These are phyloP conservation scores for Mycena metata DNA, from an alignment of 768 basidiomycete species.

Conservation along the genomic window DNA sequence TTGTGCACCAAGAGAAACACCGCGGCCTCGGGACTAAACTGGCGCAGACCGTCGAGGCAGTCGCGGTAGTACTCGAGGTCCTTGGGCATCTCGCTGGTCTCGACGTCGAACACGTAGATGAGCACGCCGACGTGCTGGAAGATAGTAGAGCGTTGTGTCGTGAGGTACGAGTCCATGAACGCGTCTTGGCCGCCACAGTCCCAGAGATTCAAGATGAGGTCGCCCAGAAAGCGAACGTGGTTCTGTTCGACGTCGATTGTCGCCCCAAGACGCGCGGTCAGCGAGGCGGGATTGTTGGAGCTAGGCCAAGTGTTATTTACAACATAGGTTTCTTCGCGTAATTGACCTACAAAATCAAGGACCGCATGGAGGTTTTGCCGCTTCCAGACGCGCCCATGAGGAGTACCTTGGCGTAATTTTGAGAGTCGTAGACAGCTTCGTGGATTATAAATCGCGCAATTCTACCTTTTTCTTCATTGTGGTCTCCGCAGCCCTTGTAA, in stretches of 20 bases:
- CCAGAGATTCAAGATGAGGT: slow-evolving; percentile 96
- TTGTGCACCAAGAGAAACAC: slow-evolving; percentile 96
- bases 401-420: slow-evolving; percentile 73
- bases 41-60: slow-evolving; percentile 85
- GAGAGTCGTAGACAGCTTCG: slow-evolving; percentile 5
- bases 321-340: slow-evolving; percentile 5
- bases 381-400: slow-evolving; percentile 98
- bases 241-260: slow-evolving; percentile 99
- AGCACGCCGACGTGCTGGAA: slow-evolving; percentile 97
- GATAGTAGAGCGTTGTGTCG: slow-evolving; percentile 91
- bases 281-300: slow-evolving; percentile 93
- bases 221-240: slow-evolving; percentile 96
- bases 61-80: slow-evolving; percentile 94
- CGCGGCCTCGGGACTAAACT: slow-evolving; percentile 84
- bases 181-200: slow-evolving; percentile 99
- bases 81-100: slow-evolving; percentile 84
- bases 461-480: slow-evolving; percentile 76
- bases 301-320: slow-evolving; percentile 54
- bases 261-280: slow-evolving; percentile 92
- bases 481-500: neutral
- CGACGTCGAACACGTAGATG: slow-evolving; percentile 99
- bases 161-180: slow-evolving; percentile 98
- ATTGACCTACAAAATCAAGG: slow-evolving; percentile 92
- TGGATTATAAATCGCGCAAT: slow-evolving; percentile 20
- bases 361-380: slow-evolving; percentile 98